Evolutionary conservation across 2,329 filamentous ascomycete genomes (phyloP).

Genomic region (Venturia oleaginea): DNA sequence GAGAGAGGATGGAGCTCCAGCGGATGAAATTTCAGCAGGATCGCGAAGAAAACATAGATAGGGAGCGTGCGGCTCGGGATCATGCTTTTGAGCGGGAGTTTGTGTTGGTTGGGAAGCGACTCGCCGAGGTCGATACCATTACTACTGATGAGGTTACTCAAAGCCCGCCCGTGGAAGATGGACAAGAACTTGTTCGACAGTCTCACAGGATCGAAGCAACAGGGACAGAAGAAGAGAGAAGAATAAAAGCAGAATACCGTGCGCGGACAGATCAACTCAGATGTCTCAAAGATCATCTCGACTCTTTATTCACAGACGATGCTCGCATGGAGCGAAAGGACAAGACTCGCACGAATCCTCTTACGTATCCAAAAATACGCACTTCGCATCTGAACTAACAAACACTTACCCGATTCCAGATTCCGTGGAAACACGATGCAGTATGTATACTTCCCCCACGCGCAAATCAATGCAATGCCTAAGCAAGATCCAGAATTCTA

Average conservation of each 20-base stretch:
- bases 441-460: constrained; percentile 27
- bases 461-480: not conserved
- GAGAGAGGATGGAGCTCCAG: not conserved
- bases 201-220: too few relatives aligned
- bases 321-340: too few relatives aligned
- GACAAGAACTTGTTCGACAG: too few relatives aligned
- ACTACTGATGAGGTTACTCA: too few relatives aligned
- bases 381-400: constrained; percentile 31
- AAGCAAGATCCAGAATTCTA: constrained; percentile 37
- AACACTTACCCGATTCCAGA: constrained; percentile 38
- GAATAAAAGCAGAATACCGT: not conserved
- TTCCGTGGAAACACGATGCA: constrained; percentile 38
- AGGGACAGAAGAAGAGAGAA: too few relatives aligned
- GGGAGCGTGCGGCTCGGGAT: too few relatives aligned
- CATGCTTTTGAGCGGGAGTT: too few relatives aligned
- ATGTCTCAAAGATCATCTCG: not conserved
- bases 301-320: not conserved
- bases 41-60: not conserved
- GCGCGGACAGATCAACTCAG: not conserved
- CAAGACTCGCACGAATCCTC: not conserved
- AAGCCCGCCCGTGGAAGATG: too few relatives aligned
- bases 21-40: not conserved
- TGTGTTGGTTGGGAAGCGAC: too few relatives aligned
- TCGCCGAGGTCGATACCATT: too few relatives aligned
- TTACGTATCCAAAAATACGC: not conserved